Percentiles rank a stretch among this genome's conserved stretches.
Conservation (phyloP, 768 basidiomycete species). For the Boletellus ananas region DNA sequence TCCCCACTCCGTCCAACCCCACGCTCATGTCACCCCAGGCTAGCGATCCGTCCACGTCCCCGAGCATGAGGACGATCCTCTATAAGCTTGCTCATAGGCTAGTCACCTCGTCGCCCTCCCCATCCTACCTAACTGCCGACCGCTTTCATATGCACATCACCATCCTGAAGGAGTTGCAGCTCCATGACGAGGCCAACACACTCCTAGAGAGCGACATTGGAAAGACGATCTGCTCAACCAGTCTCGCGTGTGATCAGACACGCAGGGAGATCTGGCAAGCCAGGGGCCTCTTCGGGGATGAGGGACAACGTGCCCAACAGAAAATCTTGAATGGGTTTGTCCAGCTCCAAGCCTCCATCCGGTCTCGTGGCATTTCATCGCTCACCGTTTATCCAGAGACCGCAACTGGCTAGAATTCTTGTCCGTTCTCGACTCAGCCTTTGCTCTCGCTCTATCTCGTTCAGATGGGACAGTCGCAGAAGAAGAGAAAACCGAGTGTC, state of each 20-base stretch:
- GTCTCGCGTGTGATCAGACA: conserved; percentile 69
- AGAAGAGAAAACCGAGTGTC: conserved; percentile 35
- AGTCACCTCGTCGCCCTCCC: conserved; percentile 57
- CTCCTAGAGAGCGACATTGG: conserved; percentile 69
- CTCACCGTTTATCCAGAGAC: conserved; percentile 46
- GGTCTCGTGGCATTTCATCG: conserved; percentile 5
- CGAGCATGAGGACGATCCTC: conserved; percentile 61
- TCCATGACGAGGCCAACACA: conserved; percentile 67
- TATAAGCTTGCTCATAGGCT: conserved; percentile 77
- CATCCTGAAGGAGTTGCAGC: conserved; percentile 64
- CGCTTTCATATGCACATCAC: conserved; percentile 74
- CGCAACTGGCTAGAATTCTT: conserved; percentile 87
- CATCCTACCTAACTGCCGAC: conserved; percentile 64
- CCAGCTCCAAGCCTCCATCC: background rate
- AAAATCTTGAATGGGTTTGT: conserved; percentile 59
- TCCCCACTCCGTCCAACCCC: background rate
- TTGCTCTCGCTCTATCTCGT: conserved; percentile 37
- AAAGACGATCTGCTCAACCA: conserved; percentile 62
- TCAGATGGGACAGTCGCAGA: conserved; percentile 28
- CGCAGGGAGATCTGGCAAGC: conserved; percentile 66
- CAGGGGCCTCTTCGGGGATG: conserved; percentile 55
- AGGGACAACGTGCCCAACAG: conserved; percentile 56
- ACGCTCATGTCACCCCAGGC: conserved; percentile 44
- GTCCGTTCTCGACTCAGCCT: conserved; percentile 65
- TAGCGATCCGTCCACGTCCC: conserved; percentile 59